Base-by-base conservation (phyloP, 1,139 yeast genomes). In the Torulaspora pretoriensis region DNA sequence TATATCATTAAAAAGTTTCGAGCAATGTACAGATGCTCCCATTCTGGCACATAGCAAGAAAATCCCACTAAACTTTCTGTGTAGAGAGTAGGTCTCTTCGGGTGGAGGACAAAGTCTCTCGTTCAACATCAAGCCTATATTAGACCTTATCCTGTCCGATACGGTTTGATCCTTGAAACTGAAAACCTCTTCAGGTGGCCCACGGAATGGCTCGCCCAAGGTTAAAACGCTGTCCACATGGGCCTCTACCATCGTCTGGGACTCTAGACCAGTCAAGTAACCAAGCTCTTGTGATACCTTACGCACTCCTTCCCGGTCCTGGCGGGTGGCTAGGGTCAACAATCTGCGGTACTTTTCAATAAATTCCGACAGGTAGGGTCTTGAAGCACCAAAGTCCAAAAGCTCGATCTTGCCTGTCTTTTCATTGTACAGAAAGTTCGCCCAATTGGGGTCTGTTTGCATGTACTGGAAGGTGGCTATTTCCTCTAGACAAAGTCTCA, bases 371-470 rank as follows among this genome's bases (percentile, higher is more conserved):
- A 79, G 73, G 64, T 81, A 87, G 23, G 81, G 86, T 54, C 97
- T 77, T 8, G 97, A 84, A 1, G 98, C 97, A 38, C 98, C 99
- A 67, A 92, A 92, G 67, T 92, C 98, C 47, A 92, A 72, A 47
- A 92, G 72, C 65, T 90, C 97, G 49, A 92, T 78, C 65, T 83
- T 80, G 34, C 72, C 65, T 2, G 85, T 78, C 17, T 70, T 55
- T 33, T 73, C 73, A 61, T 90, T 89, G 70, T 85, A 89, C 50
- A 94, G 70, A 68, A 94, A 94, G 65, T 92, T 92, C 41, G 98
- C 97, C 98, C 98, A 94, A 68, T 92, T 92, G 38, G 99, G 99
- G 68, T 92, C 99, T 1, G 98, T 90, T 68, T 92, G 99, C 99
- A 92, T 92, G 68, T 84, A 92, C 59, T 77, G 78, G 71, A 84